These are phyloP conservation scores for Penicillium salamii DNA, from an alignment of 495 filamentous ascomycete species.

Conservation along the genomic window DNA sequence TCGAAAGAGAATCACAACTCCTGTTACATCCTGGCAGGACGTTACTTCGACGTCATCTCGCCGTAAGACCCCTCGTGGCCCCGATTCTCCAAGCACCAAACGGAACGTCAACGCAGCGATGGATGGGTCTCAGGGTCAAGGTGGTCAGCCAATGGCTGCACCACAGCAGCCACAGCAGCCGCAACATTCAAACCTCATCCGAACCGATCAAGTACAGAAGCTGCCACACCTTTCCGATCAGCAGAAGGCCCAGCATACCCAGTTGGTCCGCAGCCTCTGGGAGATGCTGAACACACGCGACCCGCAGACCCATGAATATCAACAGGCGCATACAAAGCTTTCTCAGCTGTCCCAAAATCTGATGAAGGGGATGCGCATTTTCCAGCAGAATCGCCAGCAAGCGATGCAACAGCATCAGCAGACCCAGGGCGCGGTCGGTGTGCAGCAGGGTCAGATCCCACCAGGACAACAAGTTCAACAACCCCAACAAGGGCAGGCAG, in stretches of 20 bases:
- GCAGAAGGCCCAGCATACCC: constrained; percentile 64
- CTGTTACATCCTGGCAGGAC: neutral
- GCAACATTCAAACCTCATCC: constrained; percentile 49
- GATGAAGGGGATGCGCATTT: constrained; percentile 52
- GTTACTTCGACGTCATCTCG: neutral
- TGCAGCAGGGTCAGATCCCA: constrained; percentile 9
- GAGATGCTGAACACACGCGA: constrained; percentile 56
- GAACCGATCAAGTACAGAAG: constrained; percentile 51
- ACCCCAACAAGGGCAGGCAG: constrained; percentile 30
- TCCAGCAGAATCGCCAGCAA: constrained; percentile 43
- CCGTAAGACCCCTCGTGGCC: neutral
- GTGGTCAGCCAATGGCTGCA: constrained; percentile 33
- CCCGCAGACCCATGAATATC: constrained; percentile 53
- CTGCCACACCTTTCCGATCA: constrained; percentile 52
- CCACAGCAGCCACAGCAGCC: constrained; percentile 35
- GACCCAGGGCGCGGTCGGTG: constrained; percentile 1
- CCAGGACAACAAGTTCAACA: constrained; percentile 30
- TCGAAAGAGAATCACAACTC: neutral
- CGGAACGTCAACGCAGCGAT: constrained; percentile 17
- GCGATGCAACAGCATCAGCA: constrained; percentile 33
- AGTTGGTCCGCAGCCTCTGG: constrained; percentile 61
- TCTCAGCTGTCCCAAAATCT: constrained; percentile 63
- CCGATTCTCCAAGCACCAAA: neutral
- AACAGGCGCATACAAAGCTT: constrained; percentile 62
- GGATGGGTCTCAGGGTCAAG: constrained; percentile 34